Evolutionary conservation across 139 green algal genomes (phyloP), one percentile per base, ranked within the genome.

Genomic region (Mesostigma viride): DNA sequence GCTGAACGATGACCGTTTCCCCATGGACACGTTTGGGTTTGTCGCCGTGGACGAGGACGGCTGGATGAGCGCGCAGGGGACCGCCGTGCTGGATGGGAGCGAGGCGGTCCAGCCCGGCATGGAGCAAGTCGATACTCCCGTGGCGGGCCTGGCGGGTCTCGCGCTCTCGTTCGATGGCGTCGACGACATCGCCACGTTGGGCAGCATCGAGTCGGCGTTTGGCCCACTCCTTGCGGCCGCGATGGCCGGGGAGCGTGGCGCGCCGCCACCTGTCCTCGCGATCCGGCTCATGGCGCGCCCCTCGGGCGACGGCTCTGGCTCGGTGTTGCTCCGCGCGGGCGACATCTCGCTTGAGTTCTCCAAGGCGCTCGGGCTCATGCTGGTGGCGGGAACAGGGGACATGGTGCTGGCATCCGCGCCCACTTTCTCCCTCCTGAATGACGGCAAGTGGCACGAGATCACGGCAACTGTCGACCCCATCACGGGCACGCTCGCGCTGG

Each of bases 61-160:
- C 35, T 30, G 34, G 34, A 24, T 69, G 5, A 53, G 40, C 17
- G 40, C 40, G 17, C 14, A 53, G 17, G 40, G 40, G 14, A 14
- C 14, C 40, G n/a, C n/a, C n/a, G 40, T 53, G 40, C 14, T 17
- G 17, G 17, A 24, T 17, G 17, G 14, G 14, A 14, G 14, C 40
- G 40, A 53, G 40, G 40, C 40, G 14, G 40, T 53, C 14, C 17
- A 24, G 14, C 40, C 40, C 35, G 22, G 62, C 31, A 65, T 4
- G 35, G n/a, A n/a, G n/a, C n/a, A n/a, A n/a, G n/a, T n/a, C n/a
- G 34, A 69, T 20, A 67, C 59, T 4, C 67, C 67, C 11, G 56
- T 73, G 5, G 67, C 67, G 26, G 67, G 67, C 26, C 60, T 70
- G 3, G 67, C 59, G 4, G 67, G 67, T 33, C n/a, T 73, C n/a